Evolutionary conservation across 2,329 filamentous ascomycete species (phyloP).

Genomic region (Botrytis byssoidea): DNA sequence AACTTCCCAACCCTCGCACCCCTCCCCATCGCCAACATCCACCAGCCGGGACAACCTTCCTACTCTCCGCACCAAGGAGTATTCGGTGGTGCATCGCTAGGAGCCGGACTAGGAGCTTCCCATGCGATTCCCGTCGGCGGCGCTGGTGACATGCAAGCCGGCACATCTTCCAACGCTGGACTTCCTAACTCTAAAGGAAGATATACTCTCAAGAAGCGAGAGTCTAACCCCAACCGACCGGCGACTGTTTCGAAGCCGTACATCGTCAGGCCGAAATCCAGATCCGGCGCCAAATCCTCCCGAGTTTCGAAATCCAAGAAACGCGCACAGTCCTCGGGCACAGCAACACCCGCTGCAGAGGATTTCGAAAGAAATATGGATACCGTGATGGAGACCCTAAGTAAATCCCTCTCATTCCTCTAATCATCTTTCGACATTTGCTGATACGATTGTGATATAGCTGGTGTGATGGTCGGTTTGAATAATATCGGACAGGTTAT

Average conservation of each 20-base stretch:
- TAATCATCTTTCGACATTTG: rapidly evolving
- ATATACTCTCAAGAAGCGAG: background rate
- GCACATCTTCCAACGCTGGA: background rate
- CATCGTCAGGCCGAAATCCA: background rate
- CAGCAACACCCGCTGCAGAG: background rate
- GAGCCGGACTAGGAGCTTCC: background rate
- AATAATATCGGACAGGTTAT: background rate
- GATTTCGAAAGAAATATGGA: background rate
- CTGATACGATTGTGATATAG: background rate
- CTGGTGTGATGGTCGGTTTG: rapidly evolving
- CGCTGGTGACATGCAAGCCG: rapidly evolving
- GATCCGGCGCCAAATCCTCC: background rate
- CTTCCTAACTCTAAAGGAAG: rapidly evolving
- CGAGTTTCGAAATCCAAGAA: background rate
- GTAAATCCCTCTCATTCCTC: background rate
- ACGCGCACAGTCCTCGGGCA: background rate
- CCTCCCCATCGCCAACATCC: background rate
- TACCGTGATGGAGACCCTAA: background rate
- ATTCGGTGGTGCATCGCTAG: background rate
- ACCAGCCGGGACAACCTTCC: background rate
- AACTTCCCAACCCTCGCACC: background rate
- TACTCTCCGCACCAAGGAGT: background rate
- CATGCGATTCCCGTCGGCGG: background rate
- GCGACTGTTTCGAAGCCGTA: background rate
- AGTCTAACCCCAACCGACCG: background rate